These are phyloP conservation scores for Ceratocystis harringtonii DNA, from an alignment of 2,329 filamentous ascomycete genomes.

Conservation along the genomic window DNA sequence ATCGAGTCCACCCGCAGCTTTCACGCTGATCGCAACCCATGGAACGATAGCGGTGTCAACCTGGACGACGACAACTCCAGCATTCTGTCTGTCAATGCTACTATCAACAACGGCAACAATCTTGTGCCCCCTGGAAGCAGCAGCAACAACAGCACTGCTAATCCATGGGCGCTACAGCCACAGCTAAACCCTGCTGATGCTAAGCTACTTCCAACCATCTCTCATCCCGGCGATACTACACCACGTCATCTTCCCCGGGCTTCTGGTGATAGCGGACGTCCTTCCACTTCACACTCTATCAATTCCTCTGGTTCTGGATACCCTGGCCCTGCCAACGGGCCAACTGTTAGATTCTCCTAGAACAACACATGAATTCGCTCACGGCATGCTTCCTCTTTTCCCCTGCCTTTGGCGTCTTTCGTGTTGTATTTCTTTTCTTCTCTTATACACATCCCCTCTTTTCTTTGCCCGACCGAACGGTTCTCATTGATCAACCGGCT, in stretches of 20 bases:
- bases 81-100: conserved; percentile 14
- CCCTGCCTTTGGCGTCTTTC: conserved; percentile 23
- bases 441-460: conserved; percentile 21
- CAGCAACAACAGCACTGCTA: conserved; percentile 33
- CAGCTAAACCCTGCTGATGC: conserved; percentile 50
- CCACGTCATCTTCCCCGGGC: conserved; percentile 70
- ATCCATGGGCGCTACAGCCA: conserved; percentile 46
- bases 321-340: conserved; percentile 67
- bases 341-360: conserved; percentile 52
- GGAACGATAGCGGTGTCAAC: conserved; percentile 96
- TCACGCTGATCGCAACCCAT: conserved; percentile 84
- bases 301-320: conserved; percentile 59
- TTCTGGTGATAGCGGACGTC: conserved; percentile 81
- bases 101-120: not conserved
- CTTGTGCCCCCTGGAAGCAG: conserved; percentile 16
- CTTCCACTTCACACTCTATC: conserved; percentile 87
- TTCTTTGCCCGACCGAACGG: conserved; percentile 18
- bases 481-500: not conserved
- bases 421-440: conserved; percentile 30
- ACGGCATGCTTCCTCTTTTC: conserved; percentile 9
- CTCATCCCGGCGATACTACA: conserved; percentile 65
- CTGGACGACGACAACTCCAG: conserved; percentile 53
- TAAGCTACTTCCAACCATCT: conserved; percentile 44
- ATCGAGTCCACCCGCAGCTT: conserved; percentile 89
- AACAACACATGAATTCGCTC: conserved; percentile 31